Base-by-base conservation (phyloP, 2,329 filamentous ascomycete genomes). In the Xylariaceae sp. region DNA sequence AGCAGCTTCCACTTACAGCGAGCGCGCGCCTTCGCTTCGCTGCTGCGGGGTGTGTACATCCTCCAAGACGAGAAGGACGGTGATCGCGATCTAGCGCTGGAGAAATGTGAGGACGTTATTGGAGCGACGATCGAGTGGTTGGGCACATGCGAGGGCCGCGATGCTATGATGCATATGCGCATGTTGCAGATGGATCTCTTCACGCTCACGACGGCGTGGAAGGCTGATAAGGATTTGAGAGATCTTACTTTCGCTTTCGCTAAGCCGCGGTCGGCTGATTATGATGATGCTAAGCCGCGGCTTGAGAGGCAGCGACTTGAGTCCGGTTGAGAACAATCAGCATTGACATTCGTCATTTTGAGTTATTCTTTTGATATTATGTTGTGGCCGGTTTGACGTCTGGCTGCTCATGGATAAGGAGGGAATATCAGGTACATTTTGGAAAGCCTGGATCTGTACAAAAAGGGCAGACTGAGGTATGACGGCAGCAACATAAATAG, bases 181-280 rank as follows among this genome's bases (percentile, higher is more conserved):
- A 41, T 41, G 39, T 17, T 41, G 22, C 16, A 29, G 23, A 41
- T 41, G 39, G 39, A 41, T 32, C 39, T 41, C 39, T 32, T 29
- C 39, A 20, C 25, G 8, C 23, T 41, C 14, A 27, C 23, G 11
- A 42, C 11, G 12, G 12, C 17, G 14, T 37, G 34, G 34, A 11
- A 37, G 39, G 39, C 17, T 11, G 44, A 39, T 2, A 47, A 47
- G n/a, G 27, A 39, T 19, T 21, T 47, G 5, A 38, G 39, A 20
- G 20, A 27, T 38, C 12, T 42, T 5, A 37, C 39, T 5, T 27
- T 47, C 14, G 34, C 34, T 11, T 19, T n/a, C 11, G 34, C 34
- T 11, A 37, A 37, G 34, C 34, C 34, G 19, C n/a, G 34, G 14
- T 37, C 34, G 34, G 34, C 34, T 12, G 34, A 37, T 22, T 37